Percentiles rank a stretch among this genome's conserved stretches.
phyloP scores from a whole-genome alignment of 257 asterid species.

The Solanum verrucosum region DNA sequence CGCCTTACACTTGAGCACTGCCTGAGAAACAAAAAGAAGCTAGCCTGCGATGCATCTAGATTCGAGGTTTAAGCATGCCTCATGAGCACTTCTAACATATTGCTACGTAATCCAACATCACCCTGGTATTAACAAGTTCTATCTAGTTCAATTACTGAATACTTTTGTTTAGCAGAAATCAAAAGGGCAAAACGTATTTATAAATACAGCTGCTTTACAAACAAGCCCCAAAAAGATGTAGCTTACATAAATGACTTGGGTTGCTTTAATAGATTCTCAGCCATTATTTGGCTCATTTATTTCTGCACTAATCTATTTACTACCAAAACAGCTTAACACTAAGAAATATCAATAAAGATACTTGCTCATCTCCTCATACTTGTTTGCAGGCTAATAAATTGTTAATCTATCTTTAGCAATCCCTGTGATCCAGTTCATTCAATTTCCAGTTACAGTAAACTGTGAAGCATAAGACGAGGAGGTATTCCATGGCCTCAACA shows the following conservation, averaged over 20 bases:
- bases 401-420: background rate
- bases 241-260: background rate
- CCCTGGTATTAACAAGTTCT: background rate
- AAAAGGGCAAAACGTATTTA: background rate
- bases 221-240: background rate
- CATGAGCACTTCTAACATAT: background rate
- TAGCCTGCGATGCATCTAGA: background rate
- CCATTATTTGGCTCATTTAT: background rate
- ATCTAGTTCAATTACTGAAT: background rate
- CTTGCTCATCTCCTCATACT: background rate
- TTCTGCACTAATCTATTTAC: background rate
- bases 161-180: background rate
- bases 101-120: background rate
- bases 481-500: background rate
- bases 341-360: background rate
- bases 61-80: background rate
- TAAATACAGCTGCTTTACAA: background rate
- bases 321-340: background rate
- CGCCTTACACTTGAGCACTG: background rate
- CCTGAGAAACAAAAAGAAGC: background rate
- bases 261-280: background rate
- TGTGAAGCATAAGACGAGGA: background rate
- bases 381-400: background rate
- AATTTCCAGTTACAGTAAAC: background rate
- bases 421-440: background rate